Base-by-base conservation (phyloP, 352 stramenopile genomes). In the Phytopythium litorale region DNA sequence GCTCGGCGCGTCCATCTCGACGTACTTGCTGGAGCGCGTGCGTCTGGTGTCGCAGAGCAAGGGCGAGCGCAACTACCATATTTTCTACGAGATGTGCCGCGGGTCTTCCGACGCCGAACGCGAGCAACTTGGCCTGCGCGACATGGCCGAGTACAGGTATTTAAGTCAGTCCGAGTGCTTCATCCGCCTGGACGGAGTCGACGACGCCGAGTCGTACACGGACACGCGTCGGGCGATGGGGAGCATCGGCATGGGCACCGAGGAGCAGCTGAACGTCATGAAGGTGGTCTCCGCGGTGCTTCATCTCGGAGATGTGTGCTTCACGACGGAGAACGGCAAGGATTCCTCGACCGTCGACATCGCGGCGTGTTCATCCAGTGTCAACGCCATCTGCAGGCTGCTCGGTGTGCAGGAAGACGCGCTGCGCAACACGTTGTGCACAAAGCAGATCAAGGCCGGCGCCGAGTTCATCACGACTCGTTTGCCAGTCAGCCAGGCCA, bases 41-140 rank as follows among this genome's bases (percentile, higher is more conserved):
- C 84, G 96, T 18, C 73, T 99, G 5, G 90, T 99, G 30, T 92
- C 84, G 2, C 94, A 98, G 48, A 83, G 81, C 42, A 85, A 94
- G n/a, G 92, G 91, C 7, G 97, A 99, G 67, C 89, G 97, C 33
- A 98, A 97, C 60, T 99, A 98, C 72, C 97, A 99, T 67, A 97
- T 99, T 60, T 99, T 99, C 63, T 99, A 99, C 68, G 95, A 99
- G 71, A 79, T 98, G 62, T 80, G 87, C 65, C 70, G 75, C n/a
- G 94, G 94, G 16, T 85, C 82, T 3, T 90, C 75, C 3, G 70
- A 56, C 19, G 64, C 71, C 16, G 81, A 94, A 33, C 80, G 81
- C 13, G 53, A 80, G 21, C 63, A 76, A 52, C 65, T 93, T 37
- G 57, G 59, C 15, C 63, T 94, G 23, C 62, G 65, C 16, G 71